A percentile compares a stretch with the other conserved stretches of the same genome.
Evolutionary conservation across 805 yeast genomes (phyloP).

Genomic region (Ogataea angusta): DNA sequence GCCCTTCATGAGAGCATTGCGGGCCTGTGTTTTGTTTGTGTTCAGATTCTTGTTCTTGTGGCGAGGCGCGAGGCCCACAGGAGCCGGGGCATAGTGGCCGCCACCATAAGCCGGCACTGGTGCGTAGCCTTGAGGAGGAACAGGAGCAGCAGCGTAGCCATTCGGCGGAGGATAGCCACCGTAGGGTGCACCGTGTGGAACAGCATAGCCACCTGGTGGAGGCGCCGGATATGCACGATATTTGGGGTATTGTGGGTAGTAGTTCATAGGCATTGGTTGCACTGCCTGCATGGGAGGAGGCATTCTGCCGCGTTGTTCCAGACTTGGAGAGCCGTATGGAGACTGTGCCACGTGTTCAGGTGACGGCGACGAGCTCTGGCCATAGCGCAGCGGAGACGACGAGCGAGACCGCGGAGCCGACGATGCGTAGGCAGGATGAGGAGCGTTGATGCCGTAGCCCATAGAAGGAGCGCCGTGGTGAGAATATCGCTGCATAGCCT

Average conservation of each 20-base stretch:
- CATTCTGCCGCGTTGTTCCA: slow-evolving; percentile 14
- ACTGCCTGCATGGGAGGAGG: slow-evolving; percentile 2
- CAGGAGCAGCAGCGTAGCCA: background rate
- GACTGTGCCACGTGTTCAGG: slow-evolving; percentile 6
- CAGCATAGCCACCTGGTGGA: background rate
- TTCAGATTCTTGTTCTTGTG: slow-evolving; percentile 38
- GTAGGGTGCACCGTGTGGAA: background rate
- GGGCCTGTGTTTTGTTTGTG: slow-evolving; percentile 50
- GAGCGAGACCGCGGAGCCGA: slow-evolving; percentile 4
- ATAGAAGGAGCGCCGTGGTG: background rate
- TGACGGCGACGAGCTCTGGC: slow-evolving; percentile 2
- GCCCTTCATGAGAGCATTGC: slow-evolving; percentile 64
- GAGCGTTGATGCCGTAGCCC: background rate
- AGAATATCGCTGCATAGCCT: background rate
- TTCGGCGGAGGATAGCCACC: background rate
- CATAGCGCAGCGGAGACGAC: slow-evolving; percentile 9
- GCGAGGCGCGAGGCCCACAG: slow-evolving; percentile 41
- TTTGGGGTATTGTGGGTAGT: slow-evolving; percentile 9
- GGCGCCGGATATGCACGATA: background rate
- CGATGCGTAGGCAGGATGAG: slow-evolving; percentile 1
- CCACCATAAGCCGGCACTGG: background rate
- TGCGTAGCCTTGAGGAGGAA: background rate
- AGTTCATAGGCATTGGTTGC: slow-evolving; percentile 4
- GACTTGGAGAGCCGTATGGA: slow-evolving; percentile 6
- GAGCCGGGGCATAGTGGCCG: slow-evolving; percentile 42